Conservation (phyloP, 1,284 basidiomycete genomes). For the Ceratobasidium sp. region DNA sequence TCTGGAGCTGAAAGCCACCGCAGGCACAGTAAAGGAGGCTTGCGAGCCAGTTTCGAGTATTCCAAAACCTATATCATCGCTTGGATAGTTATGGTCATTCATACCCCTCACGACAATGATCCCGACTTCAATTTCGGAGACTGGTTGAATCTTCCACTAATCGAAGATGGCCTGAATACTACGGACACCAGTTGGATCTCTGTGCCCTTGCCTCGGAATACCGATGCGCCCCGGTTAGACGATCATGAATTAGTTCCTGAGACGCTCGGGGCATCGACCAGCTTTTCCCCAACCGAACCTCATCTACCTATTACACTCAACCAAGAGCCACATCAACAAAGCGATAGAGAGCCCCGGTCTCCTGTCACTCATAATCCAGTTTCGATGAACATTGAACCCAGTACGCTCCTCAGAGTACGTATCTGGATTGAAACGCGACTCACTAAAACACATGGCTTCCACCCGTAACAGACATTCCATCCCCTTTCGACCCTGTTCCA, state of each 20-base stretch:
- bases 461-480: neutral
- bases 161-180: neutral
- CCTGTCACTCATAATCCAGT: neutral
- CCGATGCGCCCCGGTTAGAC: no score
- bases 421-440: neutral
- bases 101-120: neutral
- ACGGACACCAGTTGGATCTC: neutral
- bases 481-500: neutral
- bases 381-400: neutral
- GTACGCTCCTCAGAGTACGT: neutral
- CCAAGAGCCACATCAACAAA: no score
- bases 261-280: no score
- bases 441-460: neutral
- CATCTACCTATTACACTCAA: no score
- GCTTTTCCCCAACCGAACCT: no score
- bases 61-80: no score
- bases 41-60: neutral
- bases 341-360: neutral
- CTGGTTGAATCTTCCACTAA: neutral
- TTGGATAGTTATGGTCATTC: neutral
- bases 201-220: no score
- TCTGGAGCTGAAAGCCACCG: neutral
- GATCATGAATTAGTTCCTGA: no score
- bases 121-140: neutral
- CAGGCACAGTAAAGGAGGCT: neutral